Evolutionary conservation across 1,284 basidiomycete genomes (phyloP).

Genomic region (Vanrija sp.): DNA sequence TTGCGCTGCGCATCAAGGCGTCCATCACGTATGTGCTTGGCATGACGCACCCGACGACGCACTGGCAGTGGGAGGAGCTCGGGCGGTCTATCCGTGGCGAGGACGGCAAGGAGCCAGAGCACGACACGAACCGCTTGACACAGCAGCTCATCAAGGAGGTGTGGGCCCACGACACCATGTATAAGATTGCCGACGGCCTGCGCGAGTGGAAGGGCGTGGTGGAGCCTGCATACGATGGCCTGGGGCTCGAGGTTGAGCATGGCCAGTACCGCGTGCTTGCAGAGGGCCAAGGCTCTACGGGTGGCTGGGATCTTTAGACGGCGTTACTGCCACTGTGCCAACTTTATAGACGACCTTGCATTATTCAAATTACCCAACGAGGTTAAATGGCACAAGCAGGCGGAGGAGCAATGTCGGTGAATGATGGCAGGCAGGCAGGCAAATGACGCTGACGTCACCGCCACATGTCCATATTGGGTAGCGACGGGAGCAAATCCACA

Average conservation of each 20-base stretch:
- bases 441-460: neutral
- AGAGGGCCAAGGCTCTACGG: slow-evolving; percentile 6
- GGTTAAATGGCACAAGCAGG: no score
- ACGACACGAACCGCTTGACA: slow-evolving; percentile 9
- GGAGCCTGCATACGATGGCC: slow-evolving; percentile 43
- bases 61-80: slow-evolving; percentile 46
- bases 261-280: slow-evolving; percentile 10
- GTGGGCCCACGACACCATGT: slow-evolving; percentile 13
- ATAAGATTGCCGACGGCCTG: slow-evolving; percentile 2
- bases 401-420: neutral
- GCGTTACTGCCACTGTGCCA: slow-evolving; percentile 29
- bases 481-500: neutral
- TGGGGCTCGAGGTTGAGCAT: slow-evolving; percentile 23
- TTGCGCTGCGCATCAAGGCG: slow-evolving; percentile 36
- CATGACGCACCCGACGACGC: slow-evolving; percentile 46
- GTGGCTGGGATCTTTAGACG: slow-evolving; percentile 16
- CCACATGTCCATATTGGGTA: neutral
- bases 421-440: neutral
- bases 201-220: slow-evolving; percentile 22
- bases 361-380: neutral
- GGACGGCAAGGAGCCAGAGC: slow-evolving; percentile 1
- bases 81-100: slow-evolving; percentile 24
- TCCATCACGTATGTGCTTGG: slow-evolving; percentile 43
- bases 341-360: neutral
- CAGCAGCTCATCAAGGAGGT: slow-evolving; percentile 11